Evolutionary conservation across 192 early-diverging fungal genomes (phyloP).

Genomic region (Mortierella alpina): DNA sequence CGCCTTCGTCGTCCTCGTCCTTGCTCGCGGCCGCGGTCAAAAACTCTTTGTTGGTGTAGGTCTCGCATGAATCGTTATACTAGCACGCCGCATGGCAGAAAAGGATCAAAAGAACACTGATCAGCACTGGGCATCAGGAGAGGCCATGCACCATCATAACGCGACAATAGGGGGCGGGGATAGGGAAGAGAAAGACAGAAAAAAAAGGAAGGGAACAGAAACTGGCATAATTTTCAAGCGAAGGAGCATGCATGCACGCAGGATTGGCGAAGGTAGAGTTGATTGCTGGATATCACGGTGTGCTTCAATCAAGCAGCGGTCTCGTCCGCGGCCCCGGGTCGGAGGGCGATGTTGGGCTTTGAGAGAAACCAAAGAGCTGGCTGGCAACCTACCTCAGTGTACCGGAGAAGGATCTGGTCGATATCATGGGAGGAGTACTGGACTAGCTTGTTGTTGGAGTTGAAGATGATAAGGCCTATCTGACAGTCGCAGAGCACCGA

Average conservation of each 20-base stretch:
- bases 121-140: neutral
- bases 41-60: constrained; percentile 52
- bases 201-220: neutral
- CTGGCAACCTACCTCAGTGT: constrained; percentile 71
- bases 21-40: constrained; percentile 29
- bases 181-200: neutral
- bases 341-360: neutral
- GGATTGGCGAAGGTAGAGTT: too few relatives aligned
- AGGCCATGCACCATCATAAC: neutral
- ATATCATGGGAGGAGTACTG: constrained; percentile 95
- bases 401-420: constrained; percentile 90
- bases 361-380: too few relatives aligned
- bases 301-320: neutral
- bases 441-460: constrained; percentile 90
- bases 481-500: constrained; percentile 95
- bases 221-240: too few relatives aligned
- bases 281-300: too few relatives aligned
- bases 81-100: constrained; percentile 7
- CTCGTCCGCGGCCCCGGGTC: neutral
- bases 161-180: neutral
- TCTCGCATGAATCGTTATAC: constrained; percentile 54
- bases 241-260: neutral
- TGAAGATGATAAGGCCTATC: constrained; percentile 95
- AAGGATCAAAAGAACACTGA: neutral
- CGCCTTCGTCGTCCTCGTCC: constrained; percentile 43